phyloP scores from a whole-genome alignment of 805 yeast species.

The Helenozyma rhizophorensis region DNA sequence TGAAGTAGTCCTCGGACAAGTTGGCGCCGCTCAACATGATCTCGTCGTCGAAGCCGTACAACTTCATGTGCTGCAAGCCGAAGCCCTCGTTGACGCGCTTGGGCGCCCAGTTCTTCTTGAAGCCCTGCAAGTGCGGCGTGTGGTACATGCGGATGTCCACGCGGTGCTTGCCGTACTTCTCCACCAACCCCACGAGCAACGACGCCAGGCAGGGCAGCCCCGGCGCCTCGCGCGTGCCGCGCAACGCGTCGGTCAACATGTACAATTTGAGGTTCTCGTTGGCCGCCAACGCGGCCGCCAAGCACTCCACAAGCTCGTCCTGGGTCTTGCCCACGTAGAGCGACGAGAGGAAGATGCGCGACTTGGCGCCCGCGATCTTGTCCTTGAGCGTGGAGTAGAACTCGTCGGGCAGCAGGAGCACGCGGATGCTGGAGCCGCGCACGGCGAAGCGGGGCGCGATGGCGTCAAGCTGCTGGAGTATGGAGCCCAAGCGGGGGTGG shows the following conservation, averaged over 20 bases:
- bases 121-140: constrained; percentile 78
- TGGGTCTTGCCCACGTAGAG: constrained; percentile 84
- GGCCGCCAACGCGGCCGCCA: constrained; percentile 53
- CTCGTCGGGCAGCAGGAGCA: constrained; percentile 61
- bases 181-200: constrained; percentile 60
- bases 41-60: constrained; percentile 92
- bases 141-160: constrained; percentile 83
- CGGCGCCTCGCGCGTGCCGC: constrained; percentile 95
- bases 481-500: constrained; percentile 40
- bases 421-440: constrained; percentile 50
- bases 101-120: constrained; percentile 64
- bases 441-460: constrained; percentile 67
- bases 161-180: constrained; percentile 57
- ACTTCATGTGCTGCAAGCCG: constrained; percentile 96
- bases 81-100: constrained; percentile 83
- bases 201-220: constrained; percentile 64
- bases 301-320: constrained; percentile 62
- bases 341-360: constrained; percentile 75
- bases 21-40: constrained; percentile 89
- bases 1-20: constrained; percentile 84
- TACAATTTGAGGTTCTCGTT: constrained; percentile 65
- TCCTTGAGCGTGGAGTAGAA: constrained; percentile 64
- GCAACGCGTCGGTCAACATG: constrained; percentile 77
- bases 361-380: constrained; percentile 59
- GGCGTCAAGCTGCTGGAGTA: constrained; percentile 53